Base-by-base conservation (phyloP, 345 rosid genomes). In the Eucalyptus shirleyi region DNA sequence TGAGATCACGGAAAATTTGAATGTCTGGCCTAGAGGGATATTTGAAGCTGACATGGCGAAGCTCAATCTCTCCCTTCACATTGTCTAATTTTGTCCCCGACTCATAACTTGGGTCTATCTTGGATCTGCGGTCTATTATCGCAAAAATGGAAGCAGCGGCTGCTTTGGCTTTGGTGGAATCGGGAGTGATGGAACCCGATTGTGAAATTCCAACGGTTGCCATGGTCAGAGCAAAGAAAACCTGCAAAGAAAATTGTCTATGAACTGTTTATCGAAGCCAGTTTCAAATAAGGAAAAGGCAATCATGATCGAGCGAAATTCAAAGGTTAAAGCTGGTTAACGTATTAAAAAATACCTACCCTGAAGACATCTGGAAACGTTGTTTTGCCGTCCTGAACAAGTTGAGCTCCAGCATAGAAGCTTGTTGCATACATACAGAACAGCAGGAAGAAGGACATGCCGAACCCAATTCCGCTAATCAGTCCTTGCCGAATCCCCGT, bases 361-460 rank as follows among this genome's bases (percentile, higher is more conserved):
- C 89, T 94, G 88, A 96, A 97, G 90, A 96, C 97, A 60, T 96
- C 95, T 10, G 92, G 14, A 42, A 96, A 96, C 34, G 95, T 94
- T 18, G 96, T 89, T 40, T 94, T 82, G 24, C 97, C 95, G 30
- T 42, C 90, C 88, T 92, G 56, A 9, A 97, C 96, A 9, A 97
- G 96, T 65, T 89, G 93, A 88, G 98, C 98, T 90, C 98, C 99
- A 4, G 95, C 96, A 32, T 96, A 97, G 93, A 97, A 96, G 90
- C 94, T 95, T 55, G 94, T 89, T 11, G 97, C 97, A 30, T 96
- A 95, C 77, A 94, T 93, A 77, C 91, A 88, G 88, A 92, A 95
- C 77, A 94, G 91, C 24, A 96, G 91, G 86, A 96, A 93, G 94
- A 92, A 94, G 12, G 96, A 93, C 56, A 93, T 21, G 86, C 98